These are phyloP conservation scores for Flaveria ramosissima DNA, from an alignment of 129 eudicot genomes.

Conservation along the genomic window DNA sequence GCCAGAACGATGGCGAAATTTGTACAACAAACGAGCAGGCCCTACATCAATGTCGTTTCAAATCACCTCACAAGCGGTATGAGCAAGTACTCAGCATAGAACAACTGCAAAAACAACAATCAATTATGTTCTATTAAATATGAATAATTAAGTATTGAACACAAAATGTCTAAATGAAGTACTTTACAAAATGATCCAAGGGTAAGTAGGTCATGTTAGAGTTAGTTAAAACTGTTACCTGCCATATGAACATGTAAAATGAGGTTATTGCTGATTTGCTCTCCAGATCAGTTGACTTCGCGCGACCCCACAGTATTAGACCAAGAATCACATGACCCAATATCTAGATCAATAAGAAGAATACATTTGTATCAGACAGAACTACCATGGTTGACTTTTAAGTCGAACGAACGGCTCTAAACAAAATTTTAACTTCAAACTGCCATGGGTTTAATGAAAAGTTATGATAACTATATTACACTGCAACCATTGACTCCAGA, in stretches of 20 bases:
- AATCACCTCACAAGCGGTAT: slow-evolving; percentile 90
- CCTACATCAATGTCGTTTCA: slow-evolving; percentile 19
- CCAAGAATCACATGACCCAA: slow-evolving; percentile 71
- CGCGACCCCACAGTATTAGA: slow-evolving; percentile 69
- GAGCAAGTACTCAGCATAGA: slow-evolving; percentile 93
- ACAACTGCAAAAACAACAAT: slow-evolving; percentile 57
- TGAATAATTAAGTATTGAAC: neutral
- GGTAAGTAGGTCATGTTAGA: neutral
- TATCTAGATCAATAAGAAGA: slow-evolving; percentile 40
- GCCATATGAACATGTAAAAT: slow-evolving; percentile 98
- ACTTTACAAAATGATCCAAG: neutral
- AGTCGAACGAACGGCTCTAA: neutral
- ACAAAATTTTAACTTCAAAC: neutral
- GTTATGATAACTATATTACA: neutral
- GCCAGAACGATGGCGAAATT: slow-evolving; percentile 8
- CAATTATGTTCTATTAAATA: neutral
- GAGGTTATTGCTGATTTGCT: slow-evolving; percentile 88
- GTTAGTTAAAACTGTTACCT: slow-evolving; percentile 48
- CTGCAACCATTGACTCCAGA: neutral
- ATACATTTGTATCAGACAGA: neutral
- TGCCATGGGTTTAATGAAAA: neutral
- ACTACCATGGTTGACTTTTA: neutral
- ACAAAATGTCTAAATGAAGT: neutral
- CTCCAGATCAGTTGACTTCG: slow-evolving; percentile 73
- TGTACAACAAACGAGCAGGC: slow-evolving; percentile 7